Evolutionary conservation across 2,329 filamentous ascomycete genomes (phyloP).

Genomic region (Neurospora sp.): DNA sequence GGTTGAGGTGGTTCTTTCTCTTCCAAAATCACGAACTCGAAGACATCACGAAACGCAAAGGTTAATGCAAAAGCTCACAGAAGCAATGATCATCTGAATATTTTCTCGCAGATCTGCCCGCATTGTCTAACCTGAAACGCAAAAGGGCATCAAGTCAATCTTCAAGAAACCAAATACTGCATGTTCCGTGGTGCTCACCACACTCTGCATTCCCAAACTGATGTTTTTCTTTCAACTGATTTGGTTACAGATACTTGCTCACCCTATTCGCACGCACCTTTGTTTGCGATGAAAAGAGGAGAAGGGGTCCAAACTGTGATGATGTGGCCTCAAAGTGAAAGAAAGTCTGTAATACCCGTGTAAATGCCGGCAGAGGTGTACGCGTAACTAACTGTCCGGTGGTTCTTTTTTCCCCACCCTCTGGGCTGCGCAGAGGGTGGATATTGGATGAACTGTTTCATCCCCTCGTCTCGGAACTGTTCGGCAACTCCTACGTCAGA

Average conservation of each 20-base stretch:
- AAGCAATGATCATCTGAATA: background rate
- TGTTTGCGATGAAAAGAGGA: too few species aligned
- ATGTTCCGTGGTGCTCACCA: background rate
- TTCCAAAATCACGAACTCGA: background rate
- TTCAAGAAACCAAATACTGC: background rate
- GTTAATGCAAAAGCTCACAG: background rate
- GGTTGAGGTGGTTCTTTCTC: background rate
- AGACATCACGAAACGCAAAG: background rate
- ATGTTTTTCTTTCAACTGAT: background rate
- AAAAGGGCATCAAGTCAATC: background rate
- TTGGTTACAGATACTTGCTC: background rate
- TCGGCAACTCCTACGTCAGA: too few species aligned
- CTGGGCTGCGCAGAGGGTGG: background rate
- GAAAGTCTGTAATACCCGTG: background rate
- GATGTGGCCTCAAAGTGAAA: background rate
- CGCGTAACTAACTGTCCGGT: background rate
- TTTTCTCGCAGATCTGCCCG: background rate
- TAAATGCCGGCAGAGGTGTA: background rate
- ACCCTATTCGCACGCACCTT: background rate
- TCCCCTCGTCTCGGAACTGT: too few species aligned
- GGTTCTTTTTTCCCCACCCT: background rate
- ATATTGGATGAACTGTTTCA: too few species aligned
- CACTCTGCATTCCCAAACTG: background rate
- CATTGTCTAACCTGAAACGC: background rate
- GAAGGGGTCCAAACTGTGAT: too few species aligned